Evolutionary conservation across 768 basidiomycete genomes (phyloP).

Genomic region (Xerocomus brunneocitrinus): DNA sequence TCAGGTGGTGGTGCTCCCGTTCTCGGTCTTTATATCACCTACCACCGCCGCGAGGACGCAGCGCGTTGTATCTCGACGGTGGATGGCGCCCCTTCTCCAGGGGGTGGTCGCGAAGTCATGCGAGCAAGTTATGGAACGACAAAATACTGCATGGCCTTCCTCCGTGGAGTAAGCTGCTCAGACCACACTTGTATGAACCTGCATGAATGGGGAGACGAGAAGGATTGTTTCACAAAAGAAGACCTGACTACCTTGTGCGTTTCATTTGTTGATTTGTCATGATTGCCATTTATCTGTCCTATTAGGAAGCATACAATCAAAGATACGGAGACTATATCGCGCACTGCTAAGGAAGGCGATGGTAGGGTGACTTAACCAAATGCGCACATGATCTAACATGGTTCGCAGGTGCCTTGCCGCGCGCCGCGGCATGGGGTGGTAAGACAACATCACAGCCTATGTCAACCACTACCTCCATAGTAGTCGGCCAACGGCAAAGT

Average conservation of each 20-base stretch:
- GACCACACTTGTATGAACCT: constrained; percentile 90
- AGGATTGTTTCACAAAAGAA: constrained; percentile 96
- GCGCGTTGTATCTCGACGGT: constrained; percentile 88
- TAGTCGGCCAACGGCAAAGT: constrained; percentile 34
- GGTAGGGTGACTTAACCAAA: constrained; percentile 31
- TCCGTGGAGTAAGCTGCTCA: constrained; percentile 78
- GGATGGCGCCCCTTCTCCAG: constrained; percentile 88
- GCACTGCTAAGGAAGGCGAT: constrained; percentile 56
- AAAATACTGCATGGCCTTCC: constrained; percentile 95
- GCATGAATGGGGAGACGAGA: constrained; percentile 98
- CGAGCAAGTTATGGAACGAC: constrained; percentile 94
- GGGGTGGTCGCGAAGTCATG: constrained; percentile 84
- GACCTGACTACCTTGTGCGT: constrained; percentile 87
- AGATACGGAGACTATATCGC: constrained; percentile 69
- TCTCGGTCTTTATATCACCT: constrained; percentile 96
- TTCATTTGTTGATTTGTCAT: constrained; percentile 6
- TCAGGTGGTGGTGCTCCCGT: constrained; percentile 69
- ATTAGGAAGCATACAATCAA: constrained; percentile 89
- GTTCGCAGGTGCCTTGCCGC: constrained; percentile 51
- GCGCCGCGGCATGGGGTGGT: constrained; percentile 60
- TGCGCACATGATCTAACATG: constrained; percentile 5
- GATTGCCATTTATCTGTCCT: neutral
- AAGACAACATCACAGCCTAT: constrained; percentile 30
- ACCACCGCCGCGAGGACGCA: constrained; percentile 91
- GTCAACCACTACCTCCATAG: constrained; percentile 13